Percentiles rank a stretch among this genome's conserved stretches.
Evolutionary conservation across 768 basidiomycete species (phyloP).

Genomic region (Zangia roseola): DNA sequence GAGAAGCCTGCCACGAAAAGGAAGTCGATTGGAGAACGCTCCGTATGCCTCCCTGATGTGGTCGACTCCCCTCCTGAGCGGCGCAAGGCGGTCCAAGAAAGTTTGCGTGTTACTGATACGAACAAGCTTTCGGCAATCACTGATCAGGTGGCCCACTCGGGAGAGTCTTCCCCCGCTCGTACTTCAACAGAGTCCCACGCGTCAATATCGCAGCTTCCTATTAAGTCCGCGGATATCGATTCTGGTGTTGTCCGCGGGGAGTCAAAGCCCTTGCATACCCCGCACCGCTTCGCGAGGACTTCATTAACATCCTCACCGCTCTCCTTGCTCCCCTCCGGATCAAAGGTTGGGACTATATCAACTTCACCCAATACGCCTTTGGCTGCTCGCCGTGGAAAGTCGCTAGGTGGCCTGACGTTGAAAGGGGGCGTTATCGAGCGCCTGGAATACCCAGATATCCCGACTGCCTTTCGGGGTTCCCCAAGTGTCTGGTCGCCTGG

Average conservation of each 20-base stretch:
- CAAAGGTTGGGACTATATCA: not conserved
- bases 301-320: not conserved
- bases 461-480: constrained; percentile 42
- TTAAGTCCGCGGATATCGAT: constrained; percentile 10
- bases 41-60: constrained; percentile 24
- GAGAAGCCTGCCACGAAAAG: constrained; percentile 19
- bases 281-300: constrained; percentile 1
- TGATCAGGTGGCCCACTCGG: constrained; percentile 2
- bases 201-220: not conserved
- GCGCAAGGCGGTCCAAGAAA: not conserved
- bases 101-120: not conserved
- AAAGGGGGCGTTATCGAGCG: constrained; percentile 17
- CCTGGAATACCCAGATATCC: constrained; percentile 40
- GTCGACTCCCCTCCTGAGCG: constrained; percentile 7
- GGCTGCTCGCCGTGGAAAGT: constrained; percentile 40
- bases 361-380: constrained; percentile 24
- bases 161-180: not conserved
- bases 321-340: not conserved
- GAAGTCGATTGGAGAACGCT: constrained; percentile 32
- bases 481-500: constrained; percentile 32
- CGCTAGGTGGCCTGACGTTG: constrained; percentile 28
- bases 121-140: not conserved
- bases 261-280: not conserved
- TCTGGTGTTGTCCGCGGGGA: constrained; percentile 6
- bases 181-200: constrained; percentile 1